Evolutionary conservation across 179 eudicot genomes (phyloP), one percentile per base, ranked within the genome.

Genomic region (Silene noctiflora): DNA sequence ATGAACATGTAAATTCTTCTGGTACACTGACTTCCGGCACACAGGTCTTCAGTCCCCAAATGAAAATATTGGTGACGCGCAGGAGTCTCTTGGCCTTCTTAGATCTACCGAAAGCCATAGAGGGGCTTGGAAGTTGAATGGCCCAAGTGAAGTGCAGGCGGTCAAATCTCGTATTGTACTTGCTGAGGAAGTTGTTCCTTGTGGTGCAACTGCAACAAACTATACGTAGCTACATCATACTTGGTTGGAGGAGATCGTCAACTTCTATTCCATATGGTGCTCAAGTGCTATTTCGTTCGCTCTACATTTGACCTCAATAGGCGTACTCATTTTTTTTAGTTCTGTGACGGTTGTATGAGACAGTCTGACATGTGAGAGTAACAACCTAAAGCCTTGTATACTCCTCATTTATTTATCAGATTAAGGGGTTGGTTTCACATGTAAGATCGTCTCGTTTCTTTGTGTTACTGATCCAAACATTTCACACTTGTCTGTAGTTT

Each of bases 21-120:
- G 39, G 39, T 33, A 33, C 7, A 7, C 92, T 46, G 92, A 88
- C 78, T 51, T 70, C 75, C 71, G 48, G 77, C 29, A 75, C 84
- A 51, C 72, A 83, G 33, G 71, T 67, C 70, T 72, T 59, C 76
- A 79, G 80, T 63, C 76, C 25, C 60, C 81, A 25, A 55, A 78
- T 55, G 85, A 80, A 68, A 79, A 68, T 17, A 75, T 14, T 42
- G 79, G 62, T 60, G 84, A 72, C 16, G 19, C 17, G 1, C 64
- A 64, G 24, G 84, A 81, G 33, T 63, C 81, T 73, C 46, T 39
- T 4, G 42, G 42, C 2, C 63, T 56, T 55, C 74, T 70, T 77
- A 77, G 55, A 69, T 66, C 85, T 27, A 53, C 78, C 59, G 88
- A 85, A 72, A 55, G 69, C n/a, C 72, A 44, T 72, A 87, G 66